Evolutionary conservation across 2,329 filamentous ascomycete genomes (phyloP).

Genomic region (Dactylellina leptospora): DNA sequence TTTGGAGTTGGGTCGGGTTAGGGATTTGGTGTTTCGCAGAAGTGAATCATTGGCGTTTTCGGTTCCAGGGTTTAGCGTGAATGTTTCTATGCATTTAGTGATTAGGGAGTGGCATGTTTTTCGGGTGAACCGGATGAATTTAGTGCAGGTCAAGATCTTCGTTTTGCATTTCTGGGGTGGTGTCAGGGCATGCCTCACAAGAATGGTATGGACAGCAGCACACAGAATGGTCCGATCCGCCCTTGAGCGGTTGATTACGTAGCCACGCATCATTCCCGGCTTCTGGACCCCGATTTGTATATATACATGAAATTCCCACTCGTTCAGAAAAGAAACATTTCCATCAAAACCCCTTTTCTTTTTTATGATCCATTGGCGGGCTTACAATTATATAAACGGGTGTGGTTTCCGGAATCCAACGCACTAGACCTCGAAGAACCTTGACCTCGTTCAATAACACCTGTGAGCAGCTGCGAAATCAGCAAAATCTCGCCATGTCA

Average conservation of each 20-base stretch:
- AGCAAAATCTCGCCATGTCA: neutral
- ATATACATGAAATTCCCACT: neutral
- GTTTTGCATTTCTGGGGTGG: neutral
- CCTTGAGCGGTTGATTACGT: constrained; percentile 18
- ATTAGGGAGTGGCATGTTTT: neutral
- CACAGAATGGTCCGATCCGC: constrained; percentile 2
- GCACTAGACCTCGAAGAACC: no score
- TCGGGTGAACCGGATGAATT: neutral
- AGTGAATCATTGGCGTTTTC: constrained; percentile 10
- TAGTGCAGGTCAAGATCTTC: constrained; percentile 21
- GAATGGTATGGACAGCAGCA: neutral
- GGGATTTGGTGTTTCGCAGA: constrained; percentile 1
- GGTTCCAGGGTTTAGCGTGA: neutral
- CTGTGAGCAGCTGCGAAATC: no score
- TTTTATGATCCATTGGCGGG: no score
- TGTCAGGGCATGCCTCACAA: neutral
- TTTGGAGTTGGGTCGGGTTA: neutral
- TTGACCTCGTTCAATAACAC: no score
- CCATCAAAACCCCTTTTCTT: no score
- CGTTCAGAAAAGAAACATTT: no score
- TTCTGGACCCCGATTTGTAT: neutral
- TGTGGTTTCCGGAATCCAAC: no score
- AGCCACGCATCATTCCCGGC: constrained; percentile 10
- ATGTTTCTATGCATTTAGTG: neutral
- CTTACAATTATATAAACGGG: no score